Evolutionary conservation across 768 basidiomycete genomes (phyloP).

Genomic region (Pseudohyphozyma bogoriensis): DNA sequence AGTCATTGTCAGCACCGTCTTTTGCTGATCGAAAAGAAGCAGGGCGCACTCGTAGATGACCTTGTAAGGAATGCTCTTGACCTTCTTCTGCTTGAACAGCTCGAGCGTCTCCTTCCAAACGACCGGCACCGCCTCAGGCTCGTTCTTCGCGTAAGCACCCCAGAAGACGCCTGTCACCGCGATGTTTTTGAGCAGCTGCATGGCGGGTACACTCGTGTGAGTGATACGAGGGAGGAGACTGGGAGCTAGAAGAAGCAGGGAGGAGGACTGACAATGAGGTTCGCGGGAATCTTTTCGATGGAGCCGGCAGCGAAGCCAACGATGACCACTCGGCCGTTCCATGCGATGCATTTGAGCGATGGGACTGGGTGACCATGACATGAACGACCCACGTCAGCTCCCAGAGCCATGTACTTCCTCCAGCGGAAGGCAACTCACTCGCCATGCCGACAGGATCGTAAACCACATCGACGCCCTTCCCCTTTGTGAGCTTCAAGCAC

Average conservation of each 20-base stretch:
- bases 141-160: constrained; percentile 45
- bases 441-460: constrained; percentile 81
- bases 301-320: constrained; percentile 80
- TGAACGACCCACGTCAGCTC: no score
- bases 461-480: constrained; percentile 63
- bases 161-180: constrained; percentile 76
- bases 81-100: constrained; percentile 57
- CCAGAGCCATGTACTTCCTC: constrained; percentile 22
- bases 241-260: not conserved
- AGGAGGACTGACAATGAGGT: no score
- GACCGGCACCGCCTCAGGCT: constrained; percentile 51
- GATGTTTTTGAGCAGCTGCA: constrained; percentile 72
- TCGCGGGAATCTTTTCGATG: constrained; percentile 66
- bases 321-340: constrained; percentile 87
- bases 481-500: constrained; percentile 68
- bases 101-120: constrained; percentile 66
- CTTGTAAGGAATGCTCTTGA: constrained; percentile 62
- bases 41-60: constrained; percentile 45
- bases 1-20: not conserved
- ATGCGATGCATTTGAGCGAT: constrained; percentile 80
- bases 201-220: no score
- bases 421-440: no score
- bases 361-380: no score
- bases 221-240: no score
- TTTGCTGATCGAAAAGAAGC: not conserved